Evolutionary conservation across 1,139 yeast species (phyloP).

Genomic region (Ogataea hybrid): DNA sequence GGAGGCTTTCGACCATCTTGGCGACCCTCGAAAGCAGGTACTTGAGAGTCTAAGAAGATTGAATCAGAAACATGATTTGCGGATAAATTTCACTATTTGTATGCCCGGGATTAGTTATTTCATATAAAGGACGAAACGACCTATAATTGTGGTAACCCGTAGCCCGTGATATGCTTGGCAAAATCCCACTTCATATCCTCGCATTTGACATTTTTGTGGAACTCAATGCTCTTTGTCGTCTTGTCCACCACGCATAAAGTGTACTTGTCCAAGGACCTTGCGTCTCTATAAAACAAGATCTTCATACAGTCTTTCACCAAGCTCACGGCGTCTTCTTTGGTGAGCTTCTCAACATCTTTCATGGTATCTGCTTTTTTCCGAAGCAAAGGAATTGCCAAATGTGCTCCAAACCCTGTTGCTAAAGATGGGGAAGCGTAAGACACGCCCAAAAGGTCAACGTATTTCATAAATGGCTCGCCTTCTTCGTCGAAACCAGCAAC

Average conservation of each 20-base stretch:
- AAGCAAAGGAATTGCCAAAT: conserved; percentile 87
- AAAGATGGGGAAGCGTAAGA: conserved; percentile 84
- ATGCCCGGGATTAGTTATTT: conserved; percentile 48
- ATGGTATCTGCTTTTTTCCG: conserved; percentile 83
- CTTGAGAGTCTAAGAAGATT: conserved; percentile 46
- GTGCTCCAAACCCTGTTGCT: conserved; percentile 97
- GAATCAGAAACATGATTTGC: conserved; percentile 37
- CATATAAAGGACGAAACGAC: conserved; percentile 16
- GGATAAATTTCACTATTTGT: conserved; percentile 48
- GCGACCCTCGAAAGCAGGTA: conserved; percentile 57
- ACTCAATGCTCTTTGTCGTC: conserved; percentile 54
- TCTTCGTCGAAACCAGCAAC: conserved; percentile 87
- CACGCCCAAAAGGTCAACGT: conserved; percentile 90
- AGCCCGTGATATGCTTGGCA: conserved; percentile 85
- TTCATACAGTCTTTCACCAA: conserved; percentile 86
- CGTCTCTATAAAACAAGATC: conserved; percentile 94
- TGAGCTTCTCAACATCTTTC: conserved; percentile 62
- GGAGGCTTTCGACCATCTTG: conserved; percentile 37
- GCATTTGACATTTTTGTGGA: conserved; percentile 64
- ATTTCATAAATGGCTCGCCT: conserved; percentile 68
- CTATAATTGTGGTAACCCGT: conserved; percentile 49
- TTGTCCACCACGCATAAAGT: conserved; percentile 72
- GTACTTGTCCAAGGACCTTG: conserved; percentile 86
- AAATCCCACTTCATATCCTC: conserved; percentile 88
- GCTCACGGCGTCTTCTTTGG: conserved; percentile 72